These are phyloP conservation scores for Rhodotorula sp. DNA, from an alignment of 1,284 basidiomycete genomes.

Conservation along the genomic window DNA sequence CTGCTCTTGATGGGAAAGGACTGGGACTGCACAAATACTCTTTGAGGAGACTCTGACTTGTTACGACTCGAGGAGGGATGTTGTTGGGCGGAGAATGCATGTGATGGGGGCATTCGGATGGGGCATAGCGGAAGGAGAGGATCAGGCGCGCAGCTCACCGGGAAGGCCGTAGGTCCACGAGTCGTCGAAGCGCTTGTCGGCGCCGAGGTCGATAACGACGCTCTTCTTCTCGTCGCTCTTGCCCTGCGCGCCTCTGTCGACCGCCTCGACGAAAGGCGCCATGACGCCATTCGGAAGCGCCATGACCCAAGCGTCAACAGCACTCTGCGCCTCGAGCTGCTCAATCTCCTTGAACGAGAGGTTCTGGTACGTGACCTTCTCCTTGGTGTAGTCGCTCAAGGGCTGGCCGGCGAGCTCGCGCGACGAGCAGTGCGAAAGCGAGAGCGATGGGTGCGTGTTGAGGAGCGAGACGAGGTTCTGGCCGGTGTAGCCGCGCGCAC, in stretches of 20 bases:
- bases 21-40: neutral
- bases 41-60: no score
- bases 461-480: slow-evolving; percentile 84
- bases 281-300: slow-evolving; percentile 95
- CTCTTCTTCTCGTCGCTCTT: slow-evolving; percentile 54
- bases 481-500: slow-evolving; percentile 93
- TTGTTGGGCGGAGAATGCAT: no score
- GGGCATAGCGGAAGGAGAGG: neutral
- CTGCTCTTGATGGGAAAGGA: neutral
- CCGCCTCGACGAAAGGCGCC: slow-evolving; percentile 95
- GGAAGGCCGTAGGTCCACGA: slow-evolving; percentile 98
- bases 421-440: slow-evolving; percentile 91
- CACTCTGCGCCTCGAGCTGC: slow-evolving; percentile 78
- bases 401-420: slow-evolving; percentile 84
- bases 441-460: slow-evolving; percentile 78
- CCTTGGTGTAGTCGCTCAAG: slow-evolving; percentile 79
- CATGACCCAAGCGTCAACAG: slow-evolving; percentile 96
- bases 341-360: slow-evolving; percentile 73
- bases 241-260: slow-evolving; percentile 60
- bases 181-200: slow-evolving; percentile 82
- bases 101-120: neutral
- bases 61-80: no score
- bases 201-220: slow-evolving; percentile 87
- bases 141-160: slow-evolving; percentile 64
- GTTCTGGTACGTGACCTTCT: slow-evolving; percentile 72